A percentile compares a stretch with the other conserved stretches of the same genome.
Conservation (phyloP, 139 green algal genomes). For the Chlamydomonas asymmetrica region DNA sequence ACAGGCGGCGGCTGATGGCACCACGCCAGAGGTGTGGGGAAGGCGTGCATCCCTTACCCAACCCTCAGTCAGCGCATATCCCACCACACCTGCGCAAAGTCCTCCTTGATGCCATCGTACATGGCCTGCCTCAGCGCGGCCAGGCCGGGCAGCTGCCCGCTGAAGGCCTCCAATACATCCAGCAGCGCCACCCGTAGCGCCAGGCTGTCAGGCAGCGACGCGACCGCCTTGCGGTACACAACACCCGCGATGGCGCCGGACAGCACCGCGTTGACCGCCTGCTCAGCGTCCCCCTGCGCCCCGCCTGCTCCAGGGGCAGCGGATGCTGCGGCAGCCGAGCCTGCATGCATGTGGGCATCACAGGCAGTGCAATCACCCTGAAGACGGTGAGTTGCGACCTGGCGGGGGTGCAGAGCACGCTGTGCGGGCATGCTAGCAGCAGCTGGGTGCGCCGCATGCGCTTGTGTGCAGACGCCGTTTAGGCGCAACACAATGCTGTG, state of each 20-base stretch:
- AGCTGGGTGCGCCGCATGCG: too few relatives aligned
- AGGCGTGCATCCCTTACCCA: background rate
- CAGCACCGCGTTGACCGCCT: slow-evolving; percentile 63
- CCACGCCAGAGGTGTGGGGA: background rate
- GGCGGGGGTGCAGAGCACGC: too few relatives aligned
- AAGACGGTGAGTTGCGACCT: too few relatives aligned
- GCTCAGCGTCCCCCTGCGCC: background rate
- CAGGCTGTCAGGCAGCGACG: slow-evolving; percentile 44
- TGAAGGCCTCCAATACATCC: slow-evolving; percentile 51
- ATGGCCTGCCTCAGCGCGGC: slow-evolving; percentile 46
- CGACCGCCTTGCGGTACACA: slow-evolving; percentile 57
- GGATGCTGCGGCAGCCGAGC: background rate
- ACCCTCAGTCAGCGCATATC: too few relatives aligned
- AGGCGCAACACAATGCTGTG: too few relatives aligned
- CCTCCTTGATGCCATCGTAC: slow-evolving; percentile 46
- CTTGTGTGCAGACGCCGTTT: too few relatives aligned
- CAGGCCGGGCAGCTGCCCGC: slow-evolving; percentile 59
- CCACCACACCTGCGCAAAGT: slow-evolving; percentile 48
- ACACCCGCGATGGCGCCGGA: slow-evolving; percentile 59
- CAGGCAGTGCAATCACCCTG: too few relatives aligned
- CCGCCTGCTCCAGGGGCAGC: too few relatives aligned
- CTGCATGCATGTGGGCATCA: too few relatives aligned
- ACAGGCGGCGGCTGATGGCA: too few relatives aligned
- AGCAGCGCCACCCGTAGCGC: slow-evolving; percentile 55
- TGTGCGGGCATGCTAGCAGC: too few relatives aligned